These are phyloP conservation scores for Udeniomyces megalosporus DNA, from an alignment of 768 basidiomycete genomes.

Conservation along the genomic window DNA sequence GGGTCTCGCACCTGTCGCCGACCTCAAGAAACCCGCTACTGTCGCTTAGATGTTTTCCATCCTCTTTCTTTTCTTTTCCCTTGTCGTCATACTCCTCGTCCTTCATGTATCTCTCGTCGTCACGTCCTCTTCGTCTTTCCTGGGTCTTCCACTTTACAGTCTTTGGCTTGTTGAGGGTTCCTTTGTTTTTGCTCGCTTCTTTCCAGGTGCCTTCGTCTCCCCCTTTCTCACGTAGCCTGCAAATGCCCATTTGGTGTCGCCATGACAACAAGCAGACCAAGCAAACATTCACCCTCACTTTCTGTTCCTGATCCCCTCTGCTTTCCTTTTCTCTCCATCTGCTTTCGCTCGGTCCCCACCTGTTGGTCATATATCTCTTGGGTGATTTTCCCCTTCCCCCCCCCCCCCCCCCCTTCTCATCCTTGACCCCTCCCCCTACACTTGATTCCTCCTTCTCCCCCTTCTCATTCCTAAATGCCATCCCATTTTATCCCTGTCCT, in stretches of 20 bases:
- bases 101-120: conserved; percentile 45
- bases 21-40: neutral
- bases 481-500: neutral
- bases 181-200: too few species aligned
- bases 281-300: too few species aligned
- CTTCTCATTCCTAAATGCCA: conserved; percentile 70
- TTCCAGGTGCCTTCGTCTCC: too few species aligned
- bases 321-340: neutral
- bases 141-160: conserved; percentile 29
- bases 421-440: conserved; percentile 1
- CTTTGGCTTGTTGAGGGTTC: conserved; percentile 19
- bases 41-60: neutral
- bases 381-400: neutral
- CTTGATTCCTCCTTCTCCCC: conserved; percentile 42
- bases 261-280: too few species aligned
- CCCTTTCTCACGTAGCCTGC: too few species aligned
- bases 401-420: conserved; percentile 13
- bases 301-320: neutral
- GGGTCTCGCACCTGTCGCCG: conserved; percentile 2
- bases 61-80: neutral
- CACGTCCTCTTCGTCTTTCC: conserved; percentile 44
- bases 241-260: too few species aligned
- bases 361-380: conserved; percentile 22
- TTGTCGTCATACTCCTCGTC: neutral
- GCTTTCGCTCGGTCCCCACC: neutral